A percentile compares a stretch with the other conserved stretches of the same genome.
phyloP scores from a whole-genome alignment of 352 stramenopile species.

The Pythium aristosporum region DNA sequence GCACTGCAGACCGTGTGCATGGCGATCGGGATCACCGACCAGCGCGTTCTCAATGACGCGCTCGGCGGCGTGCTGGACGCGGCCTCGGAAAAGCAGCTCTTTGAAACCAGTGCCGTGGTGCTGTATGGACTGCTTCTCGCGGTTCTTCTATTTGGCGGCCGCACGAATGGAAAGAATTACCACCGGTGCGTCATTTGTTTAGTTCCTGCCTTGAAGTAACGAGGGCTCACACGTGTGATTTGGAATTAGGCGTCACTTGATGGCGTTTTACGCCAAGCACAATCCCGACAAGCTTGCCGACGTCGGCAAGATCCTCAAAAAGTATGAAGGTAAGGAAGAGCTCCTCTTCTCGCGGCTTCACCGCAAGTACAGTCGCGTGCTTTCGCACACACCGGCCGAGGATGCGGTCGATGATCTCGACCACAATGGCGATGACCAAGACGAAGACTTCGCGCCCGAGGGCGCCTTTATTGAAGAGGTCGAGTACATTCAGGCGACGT shows the following conservation, averaged over 20 bases:
- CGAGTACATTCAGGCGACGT: conserved; percentile 32
- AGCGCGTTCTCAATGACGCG: conserved; percentile 26
- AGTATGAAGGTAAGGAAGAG: conserved; percentile 80
- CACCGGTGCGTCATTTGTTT: conserved; percentile 41
- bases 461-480: conserved; percentile 30
- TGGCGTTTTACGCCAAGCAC: conserved; percentile 72
- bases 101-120: conserved; percentile 35
- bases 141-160: conserved; percentile 51
- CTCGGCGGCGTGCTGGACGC: conserved; percentile 30
- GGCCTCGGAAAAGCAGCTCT: conserved; percentile 45
- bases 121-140: conserved; percentile 49
- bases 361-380: conserved; percentile 69
- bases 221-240: neutral
- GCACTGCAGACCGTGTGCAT: conserved; percentile 52
- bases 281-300: conserved; percentile 67
- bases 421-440: conserved; percentile 47
- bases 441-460: conserved; percentile 33
- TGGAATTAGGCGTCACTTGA: conserved; percentile 41
- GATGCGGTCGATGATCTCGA: conserved; percentile 39
- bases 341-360: conserved; percentile 73
- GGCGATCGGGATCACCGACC: conserved; percentile 42
- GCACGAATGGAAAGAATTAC: conserved; percentile 27
- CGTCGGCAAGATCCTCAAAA: conserved; percentile 62
- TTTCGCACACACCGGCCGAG: conserved; percentile 36
- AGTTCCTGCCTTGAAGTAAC: neutral